Percentiles rank a stretch among this genome's conserved stretches.
Conservation (phyloP, 345 rosid genomes). For the Eucalyptus camaldulensis region DNA sequence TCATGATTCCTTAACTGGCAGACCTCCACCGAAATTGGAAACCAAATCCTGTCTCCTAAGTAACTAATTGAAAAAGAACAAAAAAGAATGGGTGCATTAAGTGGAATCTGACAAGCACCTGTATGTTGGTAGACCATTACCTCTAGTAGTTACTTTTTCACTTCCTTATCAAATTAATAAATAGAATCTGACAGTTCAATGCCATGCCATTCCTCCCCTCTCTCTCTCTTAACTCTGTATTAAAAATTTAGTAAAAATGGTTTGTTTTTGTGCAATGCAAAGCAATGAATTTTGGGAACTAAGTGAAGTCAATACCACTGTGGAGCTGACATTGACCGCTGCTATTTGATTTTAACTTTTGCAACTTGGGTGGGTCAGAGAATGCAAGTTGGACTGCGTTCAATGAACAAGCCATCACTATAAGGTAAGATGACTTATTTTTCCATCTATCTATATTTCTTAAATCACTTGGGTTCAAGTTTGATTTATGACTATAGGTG, state of each 20-base stretch:
- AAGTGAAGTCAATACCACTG: not conserved
- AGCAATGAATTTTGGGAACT: not conserved
- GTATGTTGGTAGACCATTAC: not conserved
- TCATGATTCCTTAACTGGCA: fast-evolving
- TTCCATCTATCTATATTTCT: not conserved
- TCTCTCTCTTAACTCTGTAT: not conserved
- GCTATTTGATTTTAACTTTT: not conserved
- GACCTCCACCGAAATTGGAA: too few species aligned
- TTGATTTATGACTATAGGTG: not conserved
- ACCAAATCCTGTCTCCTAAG: too few species aligned
- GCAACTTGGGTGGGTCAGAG: not conserved
- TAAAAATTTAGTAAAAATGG: not conserved
- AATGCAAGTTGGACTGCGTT: not conserved
- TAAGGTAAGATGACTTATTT: not conserved
- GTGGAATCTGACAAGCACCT: not conserved
- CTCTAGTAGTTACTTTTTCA: not conserved
- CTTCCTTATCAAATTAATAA: not conserved
- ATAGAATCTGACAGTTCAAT: not conserved
- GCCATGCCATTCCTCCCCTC: not conserved
- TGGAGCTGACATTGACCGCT: not conserved
- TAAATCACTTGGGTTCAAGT: not conserved
- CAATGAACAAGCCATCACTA: not conserved
- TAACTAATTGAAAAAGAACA: too few species aligned
- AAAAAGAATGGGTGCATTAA: too few species aligned
- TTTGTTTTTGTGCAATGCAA: not conserved